Evolutionary conservation across 2,329 filamentous ascomycete genomes (phyloP).

Genomic region (Calonectria henricotiae): DNA sequence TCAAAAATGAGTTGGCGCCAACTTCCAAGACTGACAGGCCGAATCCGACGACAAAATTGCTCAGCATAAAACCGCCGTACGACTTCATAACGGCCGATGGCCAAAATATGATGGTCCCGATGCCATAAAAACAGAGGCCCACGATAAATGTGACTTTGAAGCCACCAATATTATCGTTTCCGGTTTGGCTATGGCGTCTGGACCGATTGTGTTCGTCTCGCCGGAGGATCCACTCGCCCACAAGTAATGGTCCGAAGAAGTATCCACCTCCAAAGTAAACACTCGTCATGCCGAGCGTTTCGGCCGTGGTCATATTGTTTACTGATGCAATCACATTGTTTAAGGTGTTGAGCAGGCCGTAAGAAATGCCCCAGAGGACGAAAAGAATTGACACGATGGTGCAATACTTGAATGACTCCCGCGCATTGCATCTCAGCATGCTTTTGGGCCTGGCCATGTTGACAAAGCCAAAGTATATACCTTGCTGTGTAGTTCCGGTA

Average conservation of each 20-base stretch:
- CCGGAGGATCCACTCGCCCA: conserved; percentile 80
- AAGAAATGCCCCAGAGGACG: conserved; percentile 92
- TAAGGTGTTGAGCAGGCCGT: conserved; percentile 87
- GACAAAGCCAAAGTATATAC: conserved; percentile 83
- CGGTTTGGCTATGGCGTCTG: conserved; percentile 58
- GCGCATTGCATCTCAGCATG: conserved; percentile 76
- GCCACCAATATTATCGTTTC: conserved; percentile 70
- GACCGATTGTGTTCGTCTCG: conserved; percentile 75
- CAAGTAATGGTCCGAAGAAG: conserved; percentile 78
- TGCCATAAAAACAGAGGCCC: conserved; percentile 82
- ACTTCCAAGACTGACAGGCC: conserved; percentile 86
- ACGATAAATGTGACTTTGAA: conserved; percentile 88
- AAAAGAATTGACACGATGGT: conserved; percentile 85
- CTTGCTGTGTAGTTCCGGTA: conserved; percentile 59
- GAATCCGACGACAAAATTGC: conserved; percentile 82
- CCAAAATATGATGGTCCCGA: conserved; percentile 90
- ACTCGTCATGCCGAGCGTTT: conserved; percentile 79
- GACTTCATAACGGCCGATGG: conserved; percentile 82
- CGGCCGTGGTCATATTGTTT: conserved; percentile 72
- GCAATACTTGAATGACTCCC: conserved; percentile 81
- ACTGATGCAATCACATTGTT: conserved; percentile 80
- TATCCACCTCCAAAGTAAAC: conserved; percentile 82
- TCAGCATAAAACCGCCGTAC: conserved; percentile 84
- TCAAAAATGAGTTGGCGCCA: conserved; percentile 82
- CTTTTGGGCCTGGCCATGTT: conserved; percentile 80